Evolutionary conservation across 2,329 filamentous ascomycete genomes (phyloP), one percentile per base, ranked within the genome.

Genomic region (Rosellinia necatrix): DNA sequence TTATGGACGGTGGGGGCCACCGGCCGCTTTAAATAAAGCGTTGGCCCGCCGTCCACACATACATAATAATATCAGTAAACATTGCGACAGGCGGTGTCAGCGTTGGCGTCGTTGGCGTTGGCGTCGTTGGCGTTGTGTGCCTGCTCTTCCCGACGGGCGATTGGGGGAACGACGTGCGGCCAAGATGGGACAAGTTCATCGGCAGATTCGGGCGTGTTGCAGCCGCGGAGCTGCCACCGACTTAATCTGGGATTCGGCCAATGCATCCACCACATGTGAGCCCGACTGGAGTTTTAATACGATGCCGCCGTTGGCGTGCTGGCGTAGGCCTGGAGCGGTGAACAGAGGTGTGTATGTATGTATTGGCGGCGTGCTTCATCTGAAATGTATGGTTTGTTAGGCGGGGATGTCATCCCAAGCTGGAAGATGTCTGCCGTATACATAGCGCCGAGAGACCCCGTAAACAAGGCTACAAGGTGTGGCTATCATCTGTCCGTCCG

Each of bases 381-480:
- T 29, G 34, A 13, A 2, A 10, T 55, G 59, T 61, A 59, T 42
- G 57, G 29, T 30, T 53, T 60, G 59, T 56, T 62, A 62, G 53
- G 53, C 22, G 53, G 46, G 27, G 15, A 60, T 43, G 59, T 62
- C 59, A n/a, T 52, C 12, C 21, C 35, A 21, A 25, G 49, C 42
- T 34, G 49, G 37, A n/a, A 37, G 25, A 47, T 24, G 34, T 42
- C 43, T 19, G 41, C 24, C 24, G 21, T 49, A 38, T 60, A 62
- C 60, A 58, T 55, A 48, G 35, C n/a, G 19, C 42, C 48, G 17
- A 15, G 44, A 22, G 58, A 42, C 25, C 41, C 53, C 53, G 53
- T 60, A 62, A 62, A 62, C 60, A 62, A 58, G 60, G 60, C 60
- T 62, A 60, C 58, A 60, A 55, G 38, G 35, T 38, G 27, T 40